Evolutionary conservation across 2,329 filamentous ascomycete genomes (phyloP), one percentile per base, ranked within the genome.

Genomic region (Monosporascus sp.): DNA sequence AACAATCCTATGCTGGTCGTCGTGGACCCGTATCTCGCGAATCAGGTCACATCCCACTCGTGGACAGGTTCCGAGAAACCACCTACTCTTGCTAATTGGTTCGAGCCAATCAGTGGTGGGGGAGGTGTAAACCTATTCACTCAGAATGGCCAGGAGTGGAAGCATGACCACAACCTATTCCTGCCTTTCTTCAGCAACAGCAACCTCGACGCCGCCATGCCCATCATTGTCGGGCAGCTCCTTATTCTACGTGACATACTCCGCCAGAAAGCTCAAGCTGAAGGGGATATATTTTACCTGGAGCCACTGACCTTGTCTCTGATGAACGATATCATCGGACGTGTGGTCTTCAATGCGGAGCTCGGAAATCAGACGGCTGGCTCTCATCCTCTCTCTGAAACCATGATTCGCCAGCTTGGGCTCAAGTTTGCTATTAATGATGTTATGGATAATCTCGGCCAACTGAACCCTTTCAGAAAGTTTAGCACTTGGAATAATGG

Each of bases 251-350:
- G 61, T 43, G 59, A 62, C 11, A 58, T 60, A 9, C 55, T 69
- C 4, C 61, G 62, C 14, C 52, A 58, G 40, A 57, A 59, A 52
- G 62, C 58, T 20, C 43, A 55, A 7, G 22, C 44, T 1, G 58
- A 57, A 11, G 53, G 57, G 9, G 54, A 52, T 7, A 35, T 60
- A 14, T 58, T 65, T 40, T 56, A 54, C 17, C 38, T 69, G 7
- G 66, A 65, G 51, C 61, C 67, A 5, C 43, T 68, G 5, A 51
- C 54, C 1, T 53, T 68, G 8, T 57, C 56, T n/a, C 60, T 68
- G 47, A 68, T 69, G 65, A 68, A 65, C 56, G 67, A 69, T 49
- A 58, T 70, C 37, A 68, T 65, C 19, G 66, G 66, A 40, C 61
- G 60, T 7, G 53, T 68, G 16, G 54, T 69, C 24, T 64, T 69